Conservation (phyloP, 1,284 basidiomycete species). For the Heterobasidion irregulare region DNA sequence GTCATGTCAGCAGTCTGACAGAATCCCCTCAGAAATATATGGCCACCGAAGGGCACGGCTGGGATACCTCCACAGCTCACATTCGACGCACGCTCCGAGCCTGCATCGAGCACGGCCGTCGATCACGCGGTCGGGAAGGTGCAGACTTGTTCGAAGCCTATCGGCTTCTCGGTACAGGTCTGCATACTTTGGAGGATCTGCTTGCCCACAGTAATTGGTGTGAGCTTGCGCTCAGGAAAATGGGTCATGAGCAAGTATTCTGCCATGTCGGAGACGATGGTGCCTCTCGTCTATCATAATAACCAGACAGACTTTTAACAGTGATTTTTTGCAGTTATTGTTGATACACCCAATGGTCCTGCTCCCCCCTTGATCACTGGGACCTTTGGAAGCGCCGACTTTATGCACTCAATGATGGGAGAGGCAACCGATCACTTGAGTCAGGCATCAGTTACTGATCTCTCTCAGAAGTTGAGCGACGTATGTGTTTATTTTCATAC, state of each 20-base stretch:
- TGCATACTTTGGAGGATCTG: constrained; percentile 72
- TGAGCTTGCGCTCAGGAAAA: constrained; percentile 62
- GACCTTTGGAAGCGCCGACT: constrained; percentile 77
- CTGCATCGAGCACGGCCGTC: constrained; percentile 56
- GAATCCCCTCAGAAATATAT: constrained; percentile 38
- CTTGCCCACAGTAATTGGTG: constrained; percentile 81
- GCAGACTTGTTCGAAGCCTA: constrained; percentile 66
- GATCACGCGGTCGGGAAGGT: constrained; percentile 44
- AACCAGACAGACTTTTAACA: neutral
- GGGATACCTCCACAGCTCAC: constrained; percentile 77
- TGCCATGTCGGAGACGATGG: constrained; percentile 79
- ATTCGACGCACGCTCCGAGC: constrained; percentile 60
- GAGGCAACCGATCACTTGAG: constrained; percentile 58
- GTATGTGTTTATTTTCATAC: constrained; percentile 15
- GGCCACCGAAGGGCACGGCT: constrained; percentile 54
- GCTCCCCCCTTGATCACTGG: constrained; percentile 79
- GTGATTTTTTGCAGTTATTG: constrained; percentile 27
- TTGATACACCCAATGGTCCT: constrained; percentile 65
- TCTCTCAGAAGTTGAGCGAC: constrained; percentile 59
- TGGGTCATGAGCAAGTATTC: constrained; percentile 73
- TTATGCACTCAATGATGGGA: constrained; percentile 56
- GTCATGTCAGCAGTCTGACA: neutral
- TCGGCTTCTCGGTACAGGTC: constrained; percentile 60
- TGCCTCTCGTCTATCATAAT: constrained; percentile 12
- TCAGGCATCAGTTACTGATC: constrained; percentile 76